These are phyloP conservation scores for Globisporangium iwayamae DNA, from an alignment of 352 stramenopile species.

Conservation along the genomic window DNA sequence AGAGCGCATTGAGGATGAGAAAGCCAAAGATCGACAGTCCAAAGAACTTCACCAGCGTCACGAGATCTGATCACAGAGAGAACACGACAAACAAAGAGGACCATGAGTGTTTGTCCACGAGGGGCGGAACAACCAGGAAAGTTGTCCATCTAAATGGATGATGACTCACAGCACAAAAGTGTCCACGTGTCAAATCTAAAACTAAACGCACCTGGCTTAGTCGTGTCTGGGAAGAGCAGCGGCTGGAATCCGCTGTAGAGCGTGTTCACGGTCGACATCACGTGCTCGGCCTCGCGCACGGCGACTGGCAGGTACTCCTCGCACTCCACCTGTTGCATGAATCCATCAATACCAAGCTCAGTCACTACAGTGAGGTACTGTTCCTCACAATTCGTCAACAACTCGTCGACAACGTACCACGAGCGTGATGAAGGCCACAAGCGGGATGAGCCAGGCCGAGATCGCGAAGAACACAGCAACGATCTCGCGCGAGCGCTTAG, in stretches of 20 bases:
- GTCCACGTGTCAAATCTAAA: neutral
- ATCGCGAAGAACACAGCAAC: conserved; percentile 41
- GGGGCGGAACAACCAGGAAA: neutral
- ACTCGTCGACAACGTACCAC: conserved; percentile 19
- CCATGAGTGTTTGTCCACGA: conserved; percentile 4
- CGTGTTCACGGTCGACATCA: conserved; percentile 35
- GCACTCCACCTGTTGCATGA: conserved; percentile 30
- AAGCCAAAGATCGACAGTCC: conserved; percentile 34
- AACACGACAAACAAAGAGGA: neutral
- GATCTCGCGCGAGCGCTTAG: conserved; percentile 37
- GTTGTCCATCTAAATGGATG: neutral
- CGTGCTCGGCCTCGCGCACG: conserved; percentile 31
- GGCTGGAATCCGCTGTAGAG: conserved; percentile 32
- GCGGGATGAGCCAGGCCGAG: conserved; percentile 37
- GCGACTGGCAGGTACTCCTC: conserved; percentile 29
- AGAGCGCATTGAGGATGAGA: conserved; percentile 34
- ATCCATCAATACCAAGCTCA: too few species aligned
- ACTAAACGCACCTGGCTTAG: conserved; percentile 23
- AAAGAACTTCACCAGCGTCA: conserved; percentile 38
- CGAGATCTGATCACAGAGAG: conserved; percentile 12
- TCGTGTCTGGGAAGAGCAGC: conserved; percentile 27
- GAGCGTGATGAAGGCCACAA: conserved; percentile 41
- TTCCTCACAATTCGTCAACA: too few species aligned
- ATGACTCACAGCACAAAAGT: neutral
- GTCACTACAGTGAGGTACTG: too few species aligned